Evolutionary conservation across 2,329 filamentous ascomycete species (phyloP), one percentile per base, ranked within the genome.

Genomic region (Epichloe coenophiala): DNA sequence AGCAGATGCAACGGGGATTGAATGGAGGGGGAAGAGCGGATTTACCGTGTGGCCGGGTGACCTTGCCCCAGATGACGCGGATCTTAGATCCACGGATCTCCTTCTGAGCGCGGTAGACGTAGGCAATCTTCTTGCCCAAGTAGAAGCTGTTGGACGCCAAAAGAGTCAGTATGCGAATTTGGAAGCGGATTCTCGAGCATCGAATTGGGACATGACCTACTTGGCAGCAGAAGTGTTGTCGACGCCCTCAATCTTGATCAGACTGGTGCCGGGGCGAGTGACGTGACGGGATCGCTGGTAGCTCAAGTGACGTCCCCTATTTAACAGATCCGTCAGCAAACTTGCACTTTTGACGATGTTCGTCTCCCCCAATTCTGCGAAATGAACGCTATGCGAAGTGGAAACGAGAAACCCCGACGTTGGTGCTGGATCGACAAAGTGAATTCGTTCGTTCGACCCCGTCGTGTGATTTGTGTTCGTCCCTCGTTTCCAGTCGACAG

Each of bases 221-320:
- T 84, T 87, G 74, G 93, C 91, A 70, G 84, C 88, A 66, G 87
- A 78, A 67, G 86, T 82, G 79, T 87, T 81, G 67, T 95, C 89
- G 66, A 97, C 93, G 73, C 91, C 91, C 81, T 98, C 91, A 68
- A 98, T 95, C 84, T 96, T 93, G 77, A 98, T 86, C 75, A 97
- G 80, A 71, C 87, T 87, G 65, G 87, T 94, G 76, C 84, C 84
- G 65, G 91, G 85, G 80, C 86, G 89, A 70, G 84, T 89, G 76
- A 80, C 85, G 76, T 88, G 86, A 80, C 94, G 91, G 72, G 85
- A 86, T 75, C 91, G 87, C 81, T 95, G 85, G 81, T 95, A 96
- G 77, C 86, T 91, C 77, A 97, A 78, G 84, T 97, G 91, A 76
- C 89, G 90, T 80, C 89, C 91, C 88, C 88, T 94, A 59, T 54